Conservation (phyloP, 2,329 filamentous ascomycete species). For the Plenodomus biglobosus region DNA sequence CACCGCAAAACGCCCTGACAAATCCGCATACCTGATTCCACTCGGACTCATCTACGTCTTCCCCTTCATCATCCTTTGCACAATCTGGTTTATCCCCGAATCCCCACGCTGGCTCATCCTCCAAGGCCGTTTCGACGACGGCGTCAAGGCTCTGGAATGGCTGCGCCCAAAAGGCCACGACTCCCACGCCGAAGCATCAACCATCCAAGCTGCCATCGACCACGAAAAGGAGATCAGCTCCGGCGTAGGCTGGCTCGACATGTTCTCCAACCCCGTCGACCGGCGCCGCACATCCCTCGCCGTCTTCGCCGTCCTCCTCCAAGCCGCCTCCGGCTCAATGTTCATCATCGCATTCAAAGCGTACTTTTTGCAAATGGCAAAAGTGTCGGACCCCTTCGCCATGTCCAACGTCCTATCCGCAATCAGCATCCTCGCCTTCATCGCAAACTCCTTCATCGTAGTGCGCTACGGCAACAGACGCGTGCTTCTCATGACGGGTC, state of each 20-base stretch:
- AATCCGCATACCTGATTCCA: slow-evolving; percentile 50
- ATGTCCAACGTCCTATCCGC: slow-evolving; percentile 59
- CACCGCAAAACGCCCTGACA: slow-evolving; percentile 37
- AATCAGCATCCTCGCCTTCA: slow-evolving; percentile 57
- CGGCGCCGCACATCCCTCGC: slow-evolving; percentile 41
- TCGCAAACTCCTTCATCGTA: slow-evolving; percentile 58
- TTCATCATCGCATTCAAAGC: slow-evolving; percentile 48
- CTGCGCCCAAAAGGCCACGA: slow-evolving; percentile 41
- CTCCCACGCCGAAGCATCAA: slow-evolving; percentile 39
- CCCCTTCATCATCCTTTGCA: slow-evolving; percentile 46
- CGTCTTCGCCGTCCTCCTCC: slow-evolving; percentile 39
- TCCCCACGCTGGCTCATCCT: slow-evolving; percentile 39
- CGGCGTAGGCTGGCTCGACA: slow-evolving; percentile 37
- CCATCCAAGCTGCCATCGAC: slow-evolving; percentile 40
- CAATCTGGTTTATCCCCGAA: slow-evolving; percentile 36
- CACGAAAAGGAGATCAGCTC: slow-evolving; percentile 34
- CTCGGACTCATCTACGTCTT: slow-evolving; percentile 57
- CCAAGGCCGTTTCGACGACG: slow-evolving; percentile 34
- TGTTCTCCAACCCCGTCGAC: slow-evolving; percentile 41
- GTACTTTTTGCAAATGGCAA: slow-evolving; percentile 63
- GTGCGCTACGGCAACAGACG: slow-evolving; percentile 57
- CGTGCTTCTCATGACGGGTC: slow-evolving; percentile 55
- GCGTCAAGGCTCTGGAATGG: slow-evolving; percentile 45
- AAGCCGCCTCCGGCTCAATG: slow-evolving; percentile 44
- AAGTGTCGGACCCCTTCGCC: slow-evolving; percentile 58